A percentile compares a stretch with the other conserved stretches of the same genome.
phyloP scores from a whole-genome alignment of 805 yeast species.

The Priceomyces carsonii region DNA sequence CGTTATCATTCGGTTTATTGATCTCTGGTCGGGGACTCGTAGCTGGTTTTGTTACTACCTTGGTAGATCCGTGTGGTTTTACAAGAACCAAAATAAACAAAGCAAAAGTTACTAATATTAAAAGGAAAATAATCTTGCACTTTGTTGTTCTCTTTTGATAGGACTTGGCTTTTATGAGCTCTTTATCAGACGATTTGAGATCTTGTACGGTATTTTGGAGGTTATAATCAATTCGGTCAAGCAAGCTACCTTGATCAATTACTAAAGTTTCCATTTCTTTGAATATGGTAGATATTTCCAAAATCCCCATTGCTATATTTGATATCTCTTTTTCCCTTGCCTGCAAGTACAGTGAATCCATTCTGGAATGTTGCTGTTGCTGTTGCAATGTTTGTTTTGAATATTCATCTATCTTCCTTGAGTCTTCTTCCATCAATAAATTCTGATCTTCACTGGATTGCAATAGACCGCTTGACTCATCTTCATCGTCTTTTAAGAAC shows the following conservation, averaged over 20 bases:
- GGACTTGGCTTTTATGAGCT: constrained; percentile 69
- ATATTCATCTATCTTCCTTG: constrained; percentile 36
- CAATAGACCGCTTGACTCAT: constrained; percentile 38
- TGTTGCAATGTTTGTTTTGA: constrained; percentile 33
- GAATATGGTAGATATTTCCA: constrained; percentile 91
- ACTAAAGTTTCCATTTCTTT: constrained; percentile 89
- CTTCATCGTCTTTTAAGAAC: constrained; percentile 79
- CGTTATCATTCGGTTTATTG: not conserved
- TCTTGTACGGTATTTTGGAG: constrained; percentile 76
- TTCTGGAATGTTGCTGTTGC: constrained; percentile 25
- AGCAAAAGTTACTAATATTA: constrained; percentile 70
- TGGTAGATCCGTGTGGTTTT: constrained; percentile 49
- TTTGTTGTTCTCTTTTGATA: constrained; percentile 90
- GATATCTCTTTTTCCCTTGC: constrained; percentile 89
- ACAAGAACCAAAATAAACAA: constrained; percentile 69
- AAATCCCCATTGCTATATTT: constrained; percentile 88
- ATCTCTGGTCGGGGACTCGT: constrained; percentile 1
- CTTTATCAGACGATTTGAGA: constrained; percentile 74
- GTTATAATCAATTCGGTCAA: constrained; percentile 93
- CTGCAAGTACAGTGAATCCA: constrained; percentile 39
- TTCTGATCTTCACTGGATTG: constrained; percentile 8
- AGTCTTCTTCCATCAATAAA: constrained; percentile 25
- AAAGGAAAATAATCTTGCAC: constrained; percentile 79
- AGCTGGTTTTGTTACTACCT: constrained; percentile 33
- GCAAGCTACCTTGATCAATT: constrained; percentile 91